Conservation (phyloP, 805 yeast species). For the Lipomyces japonicus region DNA sequence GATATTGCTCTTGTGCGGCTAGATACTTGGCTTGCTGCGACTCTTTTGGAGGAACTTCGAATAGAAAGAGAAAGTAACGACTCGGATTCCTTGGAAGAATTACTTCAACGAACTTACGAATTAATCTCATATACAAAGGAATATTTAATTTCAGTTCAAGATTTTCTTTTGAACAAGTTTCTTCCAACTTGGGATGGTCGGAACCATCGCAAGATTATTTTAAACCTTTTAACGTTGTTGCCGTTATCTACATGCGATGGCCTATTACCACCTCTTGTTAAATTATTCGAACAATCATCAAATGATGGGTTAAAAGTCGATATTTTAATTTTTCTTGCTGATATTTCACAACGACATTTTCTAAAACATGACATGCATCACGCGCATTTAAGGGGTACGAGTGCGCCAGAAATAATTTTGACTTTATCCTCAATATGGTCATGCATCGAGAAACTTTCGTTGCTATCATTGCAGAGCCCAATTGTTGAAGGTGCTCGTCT, state of each 20-base stretch:
- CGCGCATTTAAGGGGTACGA: not conserved
- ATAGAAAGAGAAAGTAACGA: not conserved
- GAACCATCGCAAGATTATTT: constrained; percentile 1
- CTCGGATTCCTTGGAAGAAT: constrained; percentile 4
- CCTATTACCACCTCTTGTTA: not conserved
- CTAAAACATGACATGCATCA: not conserved
- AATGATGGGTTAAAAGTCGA: not conserved
- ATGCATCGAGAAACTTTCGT: too few relatives aligned
- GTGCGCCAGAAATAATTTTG: not conserved
- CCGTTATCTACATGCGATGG: constrained; percentile 6
- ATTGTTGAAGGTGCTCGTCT: too few relatives aligned
- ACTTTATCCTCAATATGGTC: not conserved
- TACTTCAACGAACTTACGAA: constrained; percentile 5
- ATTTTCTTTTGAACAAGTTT: constrained; percentile 7
- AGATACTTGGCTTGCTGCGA: constrained; percentile 14
- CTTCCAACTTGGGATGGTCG: constrained; percentile 15
- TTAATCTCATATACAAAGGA: constrained; percentile 7
- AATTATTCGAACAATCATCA: not conserved
- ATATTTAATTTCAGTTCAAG: constrained; percentile 7
- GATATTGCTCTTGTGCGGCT: constrained; percentile 15
- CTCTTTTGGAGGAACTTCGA: constrained; percentile 8
- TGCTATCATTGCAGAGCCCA: not conserved
- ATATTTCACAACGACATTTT: not conserved
- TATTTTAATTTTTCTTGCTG: constrained; percentile 1
- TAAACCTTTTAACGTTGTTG: constrained; percentile 6